Base-by-base conservation (phyloP, 2,329 filamentous ascomycete species). In the Scedosporium boydii region DNA sequence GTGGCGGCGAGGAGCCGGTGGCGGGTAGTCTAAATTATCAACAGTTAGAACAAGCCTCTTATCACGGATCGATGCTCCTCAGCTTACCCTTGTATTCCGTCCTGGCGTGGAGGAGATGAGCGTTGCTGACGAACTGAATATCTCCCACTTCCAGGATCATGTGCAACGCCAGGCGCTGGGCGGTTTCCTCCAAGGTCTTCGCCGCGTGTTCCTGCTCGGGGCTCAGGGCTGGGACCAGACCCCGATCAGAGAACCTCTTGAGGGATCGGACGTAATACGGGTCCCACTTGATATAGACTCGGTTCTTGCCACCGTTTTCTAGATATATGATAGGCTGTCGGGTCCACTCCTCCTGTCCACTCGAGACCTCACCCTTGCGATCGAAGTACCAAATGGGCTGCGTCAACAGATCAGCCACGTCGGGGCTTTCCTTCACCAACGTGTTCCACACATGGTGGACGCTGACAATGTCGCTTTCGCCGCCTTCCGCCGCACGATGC, bases 381-480 rank as follows among this genome's bases (percentile, higher is more conserved):
- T 96, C 91, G 73, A 96, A 93, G 77, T 96, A 95, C 91, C 91
- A 96, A 66, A 91, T 85, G 0, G 91, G 91, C 71, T 87, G 77
- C 1, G 89, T 88, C 61, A 96, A 78, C 5, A 87, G 81, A 72
- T 89, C 85, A 0, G 90, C 87, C 1, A 96, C 87, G 69, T 93
- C 91, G 0, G 91, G 90, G 26, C 90, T 81, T 71, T 93, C 85
- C 46, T 74, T 75, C 71, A 91, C 89, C 42, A 96, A 80, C 44
- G 82, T 82, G 74, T 96, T 96, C 85, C 89, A 96, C 46, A 96
- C 89, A 67, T 87, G 78, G 73, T 96, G 91, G 18, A 87, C 83
- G 64, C 86, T 90, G 60, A 89, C 88, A 62, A 96, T 82, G 71
- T 96, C 91, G 44, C 86, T 90, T 76, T 96, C 91, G 62, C 91